A percentile compares a stretch with the other conserved stretches of the same genome.
Evolutionary conservation across 2,329 filamentous ascomycete genomes (phyloP).

Genomic region (Colletotrichum tropicicola): DNA sequence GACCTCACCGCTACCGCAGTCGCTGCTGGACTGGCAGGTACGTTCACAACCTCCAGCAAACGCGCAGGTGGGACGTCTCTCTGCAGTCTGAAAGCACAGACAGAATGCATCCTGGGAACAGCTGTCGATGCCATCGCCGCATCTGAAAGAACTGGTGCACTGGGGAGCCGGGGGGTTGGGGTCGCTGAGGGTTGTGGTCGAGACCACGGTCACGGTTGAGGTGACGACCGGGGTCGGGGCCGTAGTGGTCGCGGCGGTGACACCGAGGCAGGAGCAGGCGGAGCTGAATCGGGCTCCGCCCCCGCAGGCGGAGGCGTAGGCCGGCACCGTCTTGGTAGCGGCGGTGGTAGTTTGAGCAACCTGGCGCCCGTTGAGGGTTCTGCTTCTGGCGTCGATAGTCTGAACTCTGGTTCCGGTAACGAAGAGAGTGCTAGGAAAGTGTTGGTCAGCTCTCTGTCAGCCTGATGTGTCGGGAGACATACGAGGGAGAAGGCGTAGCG

Average conservation of each 20-base stretch:
- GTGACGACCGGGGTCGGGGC: not conserved
- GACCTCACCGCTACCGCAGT: no score
- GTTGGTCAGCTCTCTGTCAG: not conserved
- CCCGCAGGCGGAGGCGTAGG: not conserved
- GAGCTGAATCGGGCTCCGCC: not conserved
- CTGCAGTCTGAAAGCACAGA: no score
- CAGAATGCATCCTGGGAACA: no score
- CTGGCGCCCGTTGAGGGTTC: not conserved
- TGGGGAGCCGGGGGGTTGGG: no score
- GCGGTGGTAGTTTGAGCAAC: not conserved
- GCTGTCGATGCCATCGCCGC: no score
- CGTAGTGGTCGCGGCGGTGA: not conserved
- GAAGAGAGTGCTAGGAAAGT: not conserved
- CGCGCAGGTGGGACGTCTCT: no score
- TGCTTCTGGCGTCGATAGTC: not conserved
- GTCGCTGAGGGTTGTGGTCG: no score
- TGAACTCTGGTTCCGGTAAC: not conserved
- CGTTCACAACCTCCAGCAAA: no score
- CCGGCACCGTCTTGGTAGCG: not conserved
- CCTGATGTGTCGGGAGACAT: not conserved
- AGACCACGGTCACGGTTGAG: not conserved
- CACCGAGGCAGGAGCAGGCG: not conserved
- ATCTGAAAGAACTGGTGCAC: no score
- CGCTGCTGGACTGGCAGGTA: no score
- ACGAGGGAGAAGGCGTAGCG: not conserved